Evolutionary conservation across 441 rosid genomes (phyloP), one percentile per base, ranked within the genome.

Genomic region (Pelargonium myrrhifolium): DNA sequence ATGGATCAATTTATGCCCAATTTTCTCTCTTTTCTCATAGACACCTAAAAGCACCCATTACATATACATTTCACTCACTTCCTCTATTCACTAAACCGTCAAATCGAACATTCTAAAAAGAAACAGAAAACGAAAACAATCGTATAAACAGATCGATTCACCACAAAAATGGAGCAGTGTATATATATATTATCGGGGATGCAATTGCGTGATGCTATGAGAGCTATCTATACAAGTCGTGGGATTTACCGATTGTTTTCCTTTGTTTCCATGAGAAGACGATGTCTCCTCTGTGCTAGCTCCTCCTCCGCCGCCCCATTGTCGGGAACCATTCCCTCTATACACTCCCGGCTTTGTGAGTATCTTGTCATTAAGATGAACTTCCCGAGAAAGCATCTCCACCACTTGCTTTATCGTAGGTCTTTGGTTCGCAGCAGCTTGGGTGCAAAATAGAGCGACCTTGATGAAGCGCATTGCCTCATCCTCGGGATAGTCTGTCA

Each of bases 361-460:
- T 43, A 78, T 73, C 73, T 72, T 76, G 9, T 89, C 93, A 12
- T 94, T 89, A 40, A 94, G 89, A 71, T 72, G 73, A 47, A 92
- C 88, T 20, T 84, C 77, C 78, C 78, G 88, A 63, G 90, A 79
- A 53, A 94, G 90, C 99, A 94, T 94, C 68, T 89, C 84, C 75
- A 94, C 75, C 31, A 89, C 96, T 79, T 92, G 99, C 68, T 80
- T 86, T 96, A 92, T 89, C 62, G 79, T 74, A 3, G 98, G 97
- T 75, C 99, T 87, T 73, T 82, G 86, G 17, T 77, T 76, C 2
- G 90, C 80, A 11, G 77, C 75, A 22, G 87, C 96, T 76, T 94
- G 99, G 42, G 89, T 89, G 75, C 99, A 94, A 70, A 94, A 92
- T 1, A 94, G 84, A 14, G 90, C 97, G 11, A 92, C 93, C 67